Evolutionary conservation across 1,139 yeast genomes (phyloP), one percentile per base, ranked within the genome.

Genomic region (Scheffersomyces segobiensis): DNA sequence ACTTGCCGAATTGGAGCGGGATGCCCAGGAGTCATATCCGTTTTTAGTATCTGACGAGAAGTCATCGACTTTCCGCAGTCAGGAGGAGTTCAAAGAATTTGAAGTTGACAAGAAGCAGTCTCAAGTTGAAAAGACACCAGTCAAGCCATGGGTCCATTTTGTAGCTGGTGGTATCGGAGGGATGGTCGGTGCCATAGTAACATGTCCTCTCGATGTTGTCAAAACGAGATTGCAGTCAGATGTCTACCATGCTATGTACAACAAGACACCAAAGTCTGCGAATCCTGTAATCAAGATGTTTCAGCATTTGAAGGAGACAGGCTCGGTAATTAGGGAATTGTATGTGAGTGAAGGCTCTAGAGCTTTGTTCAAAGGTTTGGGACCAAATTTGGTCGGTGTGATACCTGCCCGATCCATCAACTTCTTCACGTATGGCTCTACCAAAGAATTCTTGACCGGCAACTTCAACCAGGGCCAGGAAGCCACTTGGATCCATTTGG

Each of bases 151-250:
- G 97, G 92, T 93, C 7, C 98, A 93, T 75, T 95, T 93, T 71
- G 91, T 93, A n/a, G 98, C 99, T n/a, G 99, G 99, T 50, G 99
- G 98, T 49, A 68, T 91, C 32, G 99, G 98, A 48, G 99, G 99
- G 12, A 95, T 95, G 97, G 91, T 96, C 20, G 99, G 99, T 19
- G 97, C 99, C 1, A 77, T 93, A 2, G 88, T 88, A 57, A 96
- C 99, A 0, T 89, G 97, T 66, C 99, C 99, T 0, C 83, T 96
- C 62, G 99, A 96, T 74, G 97, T 96, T 56, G 97, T 96, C 53
- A 96, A 96, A 71, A 96, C 99, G 0, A 83, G 99, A 66, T 79
- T 96, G 58, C 99, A 96, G 72, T 89, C 97, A 58, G 97, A 93
- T 70, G 91, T 88, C 19, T 88, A 86, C 67, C 77, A 75, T 60